Evolutionary conservation across 768 basidiomycete species (phyloP), one percentile per base, ranked within the genome.

Genomic region (Lactarius trivialis): DNA sequence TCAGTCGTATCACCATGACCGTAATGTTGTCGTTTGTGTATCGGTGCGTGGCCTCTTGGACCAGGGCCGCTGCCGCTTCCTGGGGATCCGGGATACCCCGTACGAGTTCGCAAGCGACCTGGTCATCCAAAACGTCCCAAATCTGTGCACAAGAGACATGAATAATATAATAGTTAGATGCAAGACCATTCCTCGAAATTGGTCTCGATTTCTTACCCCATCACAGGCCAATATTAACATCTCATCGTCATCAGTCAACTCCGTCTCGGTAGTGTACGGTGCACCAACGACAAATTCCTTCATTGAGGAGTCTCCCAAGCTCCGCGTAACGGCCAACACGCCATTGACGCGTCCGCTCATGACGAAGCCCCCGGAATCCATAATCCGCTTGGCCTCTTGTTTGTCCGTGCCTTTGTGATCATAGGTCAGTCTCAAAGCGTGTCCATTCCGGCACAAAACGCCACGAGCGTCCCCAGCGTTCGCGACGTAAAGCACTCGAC

Each of bases 261-360:
- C 85, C 14, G 96, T 98, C 74, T 98, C 95, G n/a, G 97, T 98
- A 21, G 97, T 99, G 74, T 96, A 99, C 7, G 97, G 97, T 32
- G 91, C 84, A 2, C 97, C 97, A 53, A 98, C 97, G 12, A 99
- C 97, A 72, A 95, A 99, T 70, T 99, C 97, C 75, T 99, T 99
- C 97, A 99, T 98, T 7, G 93, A 90, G 2, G 93, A 90, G 71
- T 99, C 97, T 36, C 97, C 97, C 60, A 99, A 77, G 69, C 93
- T 93, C 61, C 97, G 82, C 19, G 97, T 99, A 32, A 99, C 97
- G 7, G 94, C 94, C 58, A 99, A 78, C 45, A 98, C 95, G 66
- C 96, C 97, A 68, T 99, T 99, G 36, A 99, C 97, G 14, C 97
- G 85, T 65, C 96, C 97, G 70, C 96, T 96, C 90, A 99, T 87